Percentiles rank a stretch among this genome's conserved stretches.
phyloP scores from a whole-genome alignment of 352 stramenopile genomes.

The Thraustochytrium striatum region DNA sequence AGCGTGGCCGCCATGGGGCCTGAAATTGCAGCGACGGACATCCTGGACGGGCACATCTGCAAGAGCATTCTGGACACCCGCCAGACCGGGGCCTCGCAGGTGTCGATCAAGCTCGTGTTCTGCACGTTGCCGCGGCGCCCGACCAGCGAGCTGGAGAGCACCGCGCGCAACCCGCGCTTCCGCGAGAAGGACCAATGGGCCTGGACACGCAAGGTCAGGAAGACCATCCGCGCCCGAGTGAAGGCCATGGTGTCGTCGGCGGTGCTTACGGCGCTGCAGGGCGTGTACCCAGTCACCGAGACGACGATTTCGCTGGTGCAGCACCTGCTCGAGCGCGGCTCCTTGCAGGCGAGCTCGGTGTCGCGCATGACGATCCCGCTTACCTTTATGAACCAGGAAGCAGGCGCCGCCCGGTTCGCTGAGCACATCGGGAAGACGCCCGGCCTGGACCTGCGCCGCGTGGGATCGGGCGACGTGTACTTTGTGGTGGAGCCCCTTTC shows the following conservation, averaged over 20 bases:
- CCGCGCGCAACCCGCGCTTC: neutral
- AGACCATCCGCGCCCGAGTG: neutral
- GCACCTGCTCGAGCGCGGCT: neutral
- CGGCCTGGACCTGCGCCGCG: neutral
- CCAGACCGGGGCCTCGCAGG: neutral
- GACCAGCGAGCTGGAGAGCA: too few species aligned
- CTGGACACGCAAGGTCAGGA: neutral
- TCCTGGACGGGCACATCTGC: neutral
- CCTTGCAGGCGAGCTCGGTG: neutral
- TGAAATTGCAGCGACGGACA: too few species aligned
- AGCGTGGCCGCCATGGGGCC: too few species aligned
- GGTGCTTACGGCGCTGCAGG: neutral
- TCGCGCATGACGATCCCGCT: conserved; percentile 18
- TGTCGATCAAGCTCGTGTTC: conserved; percentile 36
- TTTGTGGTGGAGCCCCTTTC: conserved; percentile 28
- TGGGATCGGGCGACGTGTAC: neutral
- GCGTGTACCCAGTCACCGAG: conserved; percentile 17
- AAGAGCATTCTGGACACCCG: conserved; percentile 10
- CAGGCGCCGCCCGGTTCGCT: neutral
- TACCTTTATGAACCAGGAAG: neutral
- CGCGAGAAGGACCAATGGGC: neutral
- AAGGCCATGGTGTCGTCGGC: conserved; percentile 40
- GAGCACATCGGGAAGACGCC: neutral
- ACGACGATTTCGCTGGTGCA: neutral
- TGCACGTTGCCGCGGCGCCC: conserved; percentile 6